Percentiles rank a stretch among this genome's conserved stretches.
phyloP scores from a whole-genome alignment of 306 rosid genomes.

The Vigna mungo region DNA sequence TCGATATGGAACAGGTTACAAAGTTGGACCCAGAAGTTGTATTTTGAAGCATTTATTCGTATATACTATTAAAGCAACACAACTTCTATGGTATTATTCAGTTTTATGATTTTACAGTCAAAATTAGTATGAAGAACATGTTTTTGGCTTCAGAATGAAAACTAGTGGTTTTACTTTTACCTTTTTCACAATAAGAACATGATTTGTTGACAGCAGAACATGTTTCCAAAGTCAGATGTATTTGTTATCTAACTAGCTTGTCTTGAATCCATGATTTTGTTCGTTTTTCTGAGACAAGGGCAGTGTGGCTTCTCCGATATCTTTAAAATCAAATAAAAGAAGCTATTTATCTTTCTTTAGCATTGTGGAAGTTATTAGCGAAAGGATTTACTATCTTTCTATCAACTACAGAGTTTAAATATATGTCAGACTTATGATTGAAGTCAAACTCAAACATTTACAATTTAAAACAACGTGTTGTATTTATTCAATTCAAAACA shows the following conservation, averaged over 20 bases:
- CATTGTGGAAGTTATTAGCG: background rate
- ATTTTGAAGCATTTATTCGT: slow-evolving; percentile 3
- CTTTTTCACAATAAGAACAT: background rate
- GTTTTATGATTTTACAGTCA: background rate
- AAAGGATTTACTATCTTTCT: slow-evolving; percentile 1
- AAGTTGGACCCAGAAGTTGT: background rate
- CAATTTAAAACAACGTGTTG: background rate
- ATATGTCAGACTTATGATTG: slow-evolving; percentile 6
- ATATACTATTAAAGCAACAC: background rate
- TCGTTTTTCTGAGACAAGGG: slow-evolving; percentile 1
- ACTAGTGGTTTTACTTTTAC: background rate
- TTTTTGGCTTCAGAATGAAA: background rate
- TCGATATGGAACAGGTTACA: background rate
- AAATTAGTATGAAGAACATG: background rate
- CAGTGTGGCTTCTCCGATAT: background rate
- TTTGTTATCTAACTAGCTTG: background rate
- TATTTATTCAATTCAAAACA: background rate
- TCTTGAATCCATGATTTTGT: background rate
- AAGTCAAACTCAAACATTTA: background rate
- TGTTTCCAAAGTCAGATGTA: background rate
- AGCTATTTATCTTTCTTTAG: background rate
- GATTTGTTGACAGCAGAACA: background rate
- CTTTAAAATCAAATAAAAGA: background rate
- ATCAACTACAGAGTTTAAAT: background rate
- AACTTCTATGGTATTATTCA: background rate